A percentile compares a stretch with the other conserved stretches of the same genome.
phyloP scores from a whole-genome alignment of 345 rosid genomes.

The Diplotaxis tenuifolia region DNA sequence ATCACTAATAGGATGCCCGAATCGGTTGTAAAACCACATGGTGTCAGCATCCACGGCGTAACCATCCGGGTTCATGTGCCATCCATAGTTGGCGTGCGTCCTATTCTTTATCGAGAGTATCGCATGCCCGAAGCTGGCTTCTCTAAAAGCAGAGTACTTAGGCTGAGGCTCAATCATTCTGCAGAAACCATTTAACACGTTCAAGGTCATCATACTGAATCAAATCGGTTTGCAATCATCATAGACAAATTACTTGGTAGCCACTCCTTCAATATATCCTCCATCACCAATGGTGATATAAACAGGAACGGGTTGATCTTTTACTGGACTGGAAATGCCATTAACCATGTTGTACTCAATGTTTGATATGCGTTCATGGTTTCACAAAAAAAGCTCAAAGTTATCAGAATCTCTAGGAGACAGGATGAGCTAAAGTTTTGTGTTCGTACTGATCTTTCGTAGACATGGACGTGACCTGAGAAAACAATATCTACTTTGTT shows the following conservation, averaged over 20 bases:
- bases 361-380: constrained; percentile 83
- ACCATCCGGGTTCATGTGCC: constrained; percentile 91
- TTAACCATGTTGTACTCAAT: constrained; percentile 64
- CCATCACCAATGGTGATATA: constrained; percentile 89
- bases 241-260: constrained; percentile 50
- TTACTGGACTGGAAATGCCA: constrained; percentile 52
- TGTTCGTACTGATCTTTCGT: constrained; percentile 80
- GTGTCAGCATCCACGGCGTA: constrained; percentile 72
- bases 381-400: neutral
- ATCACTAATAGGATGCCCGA: constrained; percentile 62
- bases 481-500: constrained; percentile 84
- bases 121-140: constrained; percentile 92
- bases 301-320: constrained; percentile 67
- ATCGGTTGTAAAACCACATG: constrained; percentile 80
- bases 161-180: constrained; percentile 95
- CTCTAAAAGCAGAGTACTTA: constrained; percentile 77
- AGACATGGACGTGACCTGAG: constrained; percentile 95
- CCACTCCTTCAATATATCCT: constrained; percentile 83
- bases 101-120: constrained; percentile 72
- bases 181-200: constrained; percentile 18
- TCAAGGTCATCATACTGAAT: neutral
- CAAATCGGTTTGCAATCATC: neutral
- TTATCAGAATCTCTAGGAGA: neutral
- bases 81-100: constrained; percentile 71
- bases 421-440: neutral